These are phyloP conservation scores for Fusarium denticulatum DNA, from an alignment of 2,329 filamentous ascomycete species.

Conservation along the genomic window DNA sequence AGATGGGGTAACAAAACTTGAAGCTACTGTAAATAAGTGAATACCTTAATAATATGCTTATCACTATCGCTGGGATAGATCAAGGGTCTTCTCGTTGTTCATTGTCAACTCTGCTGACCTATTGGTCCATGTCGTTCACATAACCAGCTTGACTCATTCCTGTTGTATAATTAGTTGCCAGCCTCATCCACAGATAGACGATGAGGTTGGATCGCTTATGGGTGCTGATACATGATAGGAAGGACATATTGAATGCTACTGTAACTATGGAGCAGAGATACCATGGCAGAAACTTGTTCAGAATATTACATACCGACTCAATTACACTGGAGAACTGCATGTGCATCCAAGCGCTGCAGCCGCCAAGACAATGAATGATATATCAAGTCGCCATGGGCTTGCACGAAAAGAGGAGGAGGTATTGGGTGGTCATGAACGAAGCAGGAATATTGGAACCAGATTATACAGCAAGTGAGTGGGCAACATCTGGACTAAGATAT, in stretches of 20 bases:
- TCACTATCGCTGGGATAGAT: neutral
- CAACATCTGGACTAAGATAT: neutral
- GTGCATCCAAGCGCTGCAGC: neutral
- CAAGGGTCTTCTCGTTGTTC: neutral
- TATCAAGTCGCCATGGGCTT: conserved; percentile 17
- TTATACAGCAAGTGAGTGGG: neutral
- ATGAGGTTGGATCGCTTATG: neutral
- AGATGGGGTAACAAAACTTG: neutral
- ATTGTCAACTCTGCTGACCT: neutral
- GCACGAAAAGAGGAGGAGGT: neutral
- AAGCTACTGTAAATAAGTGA: neutral
- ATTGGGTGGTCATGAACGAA: neutral
- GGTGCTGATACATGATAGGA: neutral
- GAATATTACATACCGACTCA: neutral
- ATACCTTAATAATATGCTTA: conserved; percentile 24
- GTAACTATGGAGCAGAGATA: neutral
- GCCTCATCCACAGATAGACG: neutral
- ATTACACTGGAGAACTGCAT: neutral
- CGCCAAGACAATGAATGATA: conserved; percentile 2
- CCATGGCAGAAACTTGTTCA: neutral
- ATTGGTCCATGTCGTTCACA: neutral
- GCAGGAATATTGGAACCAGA: neutral
- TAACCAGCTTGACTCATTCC: neutral
- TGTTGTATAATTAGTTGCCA: neutral
- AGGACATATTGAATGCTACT: neutral